Evolutionary conservation across 2,329 filamentous ascomycete species (phyloP), one percentile per base, ranked within the genome.

Genomic region (Venturiaceae sp.): DNA sequence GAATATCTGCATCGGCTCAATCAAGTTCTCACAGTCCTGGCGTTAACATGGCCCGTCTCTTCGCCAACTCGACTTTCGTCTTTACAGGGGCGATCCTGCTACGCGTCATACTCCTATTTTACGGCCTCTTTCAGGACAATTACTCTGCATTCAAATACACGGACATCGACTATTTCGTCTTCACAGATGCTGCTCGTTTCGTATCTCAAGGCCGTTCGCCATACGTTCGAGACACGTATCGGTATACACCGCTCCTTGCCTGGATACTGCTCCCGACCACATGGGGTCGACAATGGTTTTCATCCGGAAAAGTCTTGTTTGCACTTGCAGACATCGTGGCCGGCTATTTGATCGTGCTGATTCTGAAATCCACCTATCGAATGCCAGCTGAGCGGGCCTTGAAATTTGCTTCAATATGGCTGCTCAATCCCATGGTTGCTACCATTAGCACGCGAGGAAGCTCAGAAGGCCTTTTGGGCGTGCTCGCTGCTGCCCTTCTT

Each of bases 151-250:
- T 99, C 68, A 97, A 97, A 75, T 99, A 97, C 77, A 99, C 94
- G 55, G 94, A 99, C 74, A 96, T 99, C 66, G 94, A 99, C 79
- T 99, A 99, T 74, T 85, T 91, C 63, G 94, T 99, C 71, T 99
- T 99, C 78, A 97, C 94, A 53, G 92, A 97, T 71, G 94, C 94
- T 28, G 84, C 94, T 2, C 87, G 88, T 63, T 92, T 88, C 72
- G 76, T 90, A 46, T 75, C 85, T 3, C 76, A 73, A n/a, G 82
- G 82, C 3, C 74, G 76, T 52, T 89, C 88, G 0, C 94, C 94
- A 1, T 99, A 99, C 71, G 81, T 82, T 41, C 84, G 94, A 57
- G 92, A 94, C 68, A 99, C 94, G 0, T 99, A 99, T 76, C 88
- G 94, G 61, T 99, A 99, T 77, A 97, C 94, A 30, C 94, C 94